Conservation (phyloP, 2,329 filamentous ascomycete genomes). For the Aspergillus nomiae region DNA sequence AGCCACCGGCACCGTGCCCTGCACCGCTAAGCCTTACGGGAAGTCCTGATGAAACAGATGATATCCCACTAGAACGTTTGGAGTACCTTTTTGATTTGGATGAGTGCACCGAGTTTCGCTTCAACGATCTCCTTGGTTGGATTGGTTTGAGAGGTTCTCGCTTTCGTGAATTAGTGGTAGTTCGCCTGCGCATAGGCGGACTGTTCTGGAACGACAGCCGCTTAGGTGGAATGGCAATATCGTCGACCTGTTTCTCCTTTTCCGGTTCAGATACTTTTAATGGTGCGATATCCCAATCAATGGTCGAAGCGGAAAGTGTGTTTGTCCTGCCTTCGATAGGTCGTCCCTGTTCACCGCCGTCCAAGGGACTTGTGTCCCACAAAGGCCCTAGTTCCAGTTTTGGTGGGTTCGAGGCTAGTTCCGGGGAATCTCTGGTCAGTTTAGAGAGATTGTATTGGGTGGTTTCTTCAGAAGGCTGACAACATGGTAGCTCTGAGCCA, state of each 20-base stretch:
- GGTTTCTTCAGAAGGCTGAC: constrained; percentile 28
- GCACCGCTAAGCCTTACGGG: constrained; percentile 44
- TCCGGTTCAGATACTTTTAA: constrained; percentile 25
- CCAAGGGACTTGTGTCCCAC: constrained; percentile 33
- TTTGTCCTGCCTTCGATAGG: constrained; percentile 26
- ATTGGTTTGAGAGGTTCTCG: constrained; percentile 40
- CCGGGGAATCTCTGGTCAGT: constrained; percentile 24
- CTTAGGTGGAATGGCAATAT: constrained; percentile 26
- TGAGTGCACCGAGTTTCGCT: constrained; percentile 39
- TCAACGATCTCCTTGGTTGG: constrained; percentile 37
- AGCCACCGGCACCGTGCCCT: constrained; percentile 44
- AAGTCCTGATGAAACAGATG: constrained; percentile 38
- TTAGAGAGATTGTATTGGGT: constrained; percentile 24
- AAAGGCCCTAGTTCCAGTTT: constrained; percentile 37
- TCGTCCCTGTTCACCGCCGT: constrained; percentile 20
- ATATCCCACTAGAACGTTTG: constrained; percentile 42
- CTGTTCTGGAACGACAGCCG: constrained; percentile 33
- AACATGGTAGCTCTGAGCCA: constrained; percentile 26
- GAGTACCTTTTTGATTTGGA: constrained; percentile 39
- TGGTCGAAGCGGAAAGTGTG: constrained; percentile 29
- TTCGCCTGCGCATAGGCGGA: constrained; percentile 30
- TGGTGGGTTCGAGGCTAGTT: constrained; percentile 32
- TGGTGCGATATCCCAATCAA: constrained; percentile 32
- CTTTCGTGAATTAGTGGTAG: constrained; percentile 31
- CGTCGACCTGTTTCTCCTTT: constrained; percentile 22